phyloP scores from a whole-genome alignment of 805 yeast species.

The Debaryomyces hansenii region DNA sequence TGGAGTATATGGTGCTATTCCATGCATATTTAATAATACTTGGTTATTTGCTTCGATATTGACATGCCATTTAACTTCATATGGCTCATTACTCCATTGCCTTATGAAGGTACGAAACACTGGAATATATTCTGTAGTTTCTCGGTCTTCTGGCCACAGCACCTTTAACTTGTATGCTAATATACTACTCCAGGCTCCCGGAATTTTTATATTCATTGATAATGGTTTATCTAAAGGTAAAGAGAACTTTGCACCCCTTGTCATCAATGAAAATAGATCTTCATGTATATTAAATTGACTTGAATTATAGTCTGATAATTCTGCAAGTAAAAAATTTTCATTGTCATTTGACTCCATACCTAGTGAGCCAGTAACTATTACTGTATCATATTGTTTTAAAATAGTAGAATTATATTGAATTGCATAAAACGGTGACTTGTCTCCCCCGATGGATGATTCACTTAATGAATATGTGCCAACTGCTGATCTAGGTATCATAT shows the following conservation, averaged over 20 bases:
- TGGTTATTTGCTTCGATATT: slow-evolving; percentile 37
- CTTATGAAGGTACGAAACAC: slow-evolving; percentile 63
- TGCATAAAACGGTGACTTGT: slow-evolving; percentile 47
- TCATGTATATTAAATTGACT: slow-evolving; percentile 19
- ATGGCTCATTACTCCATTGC: slow-evolving; percentile 63
- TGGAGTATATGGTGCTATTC: slow-evolving; percentile 71
- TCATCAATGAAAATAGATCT: slow-evolving; percentile 37
- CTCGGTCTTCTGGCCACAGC: slow-evolving; percentile 2
- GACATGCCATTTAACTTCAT: slow-evolving; percentile 80
- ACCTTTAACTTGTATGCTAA: slow-evolving; percentile 49
- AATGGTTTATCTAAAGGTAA: slow-evolving; percentile 47
- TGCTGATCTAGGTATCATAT: slow-evolving; percentile 53
- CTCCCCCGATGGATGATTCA: slow-evolving; percentile 60
- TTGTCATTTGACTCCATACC: slow-evolving; percentile 7
- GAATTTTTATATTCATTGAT: slow-evolving; percentile 47
- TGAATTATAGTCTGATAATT: slow-evolving; percentile 23
- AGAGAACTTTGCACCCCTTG: slow-evolving; percentile 38
- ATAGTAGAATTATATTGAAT: slow-evolving; percentile 40
- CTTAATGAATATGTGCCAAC: slow-evolving; percentile 30
- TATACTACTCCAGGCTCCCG: slow-evolving; percentile 61
- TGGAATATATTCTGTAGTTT: slow-evolving; percentile 2
- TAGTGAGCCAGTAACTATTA: slow-evolving; percentile 45
- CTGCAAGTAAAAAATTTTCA: slow-evolving; percentile 39
- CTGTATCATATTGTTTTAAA: slow-evolving; percentile 46
- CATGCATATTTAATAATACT: slow-evolving; percentile 47